phyloP scores from a whole-genome alignment of 495 filamentous ascomycete species.

The Bacidia gigantensis region DNA sequence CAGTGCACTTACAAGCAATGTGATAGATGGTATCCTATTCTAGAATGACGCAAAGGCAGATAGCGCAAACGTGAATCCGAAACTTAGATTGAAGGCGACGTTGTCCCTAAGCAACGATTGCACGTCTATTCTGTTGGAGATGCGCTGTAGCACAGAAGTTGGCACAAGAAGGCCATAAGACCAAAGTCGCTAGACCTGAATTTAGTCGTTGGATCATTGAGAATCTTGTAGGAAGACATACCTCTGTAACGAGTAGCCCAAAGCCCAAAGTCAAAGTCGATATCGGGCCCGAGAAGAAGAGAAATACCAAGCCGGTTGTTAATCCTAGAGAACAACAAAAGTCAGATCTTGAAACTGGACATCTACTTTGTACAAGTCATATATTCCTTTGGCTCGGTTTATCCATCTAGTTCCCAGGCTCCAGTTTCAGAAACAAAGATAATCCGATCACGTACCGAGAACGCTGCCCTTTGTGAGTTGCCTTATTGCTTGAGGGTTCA shows the following conservation, averaged over 20 bases:
- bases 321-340: conserved; percentile 34
- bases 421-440: no score
- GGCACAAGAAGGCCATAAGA: conserved; percentile 61
- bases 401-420: no score
- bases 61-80: conserved; percentile 62
- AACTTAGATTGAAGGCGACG: conserved; percentile 64
- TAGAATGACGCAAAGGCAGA: conserved; percentile 53
- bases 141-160: conserved; percentile 42
- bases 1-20: no score
- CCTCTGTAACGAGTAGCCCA: conserved; percentile 55
- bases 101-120: conserved; percentile 48
- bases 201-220: no score
- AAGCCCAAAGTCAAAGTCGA: conserved; percentile 55
- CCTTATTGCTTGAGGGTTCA: conserved; percentile 41
- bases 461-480: conserved; percentile 61
- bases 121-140: conserved; percentile 44
- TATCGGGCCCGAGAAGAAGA: conserved; percentile 61
- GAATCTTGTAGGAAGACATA: conserved; percentile 30
- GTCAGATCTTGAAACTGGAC: neutral
- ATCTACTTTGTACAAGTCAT: no score
- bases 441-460: conserved; percentile 38
- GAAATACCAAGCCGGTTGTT: conserved; percentile 52
- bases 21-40: no score
- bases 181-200: conserved; percentile 57
- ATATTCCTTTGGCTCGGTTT: no score